Evolutionary conservation across 106 monocot species (phyloP), one percentile per base, ranked within the genome.

Genomic region (Vanilla planifolia): DNA sequence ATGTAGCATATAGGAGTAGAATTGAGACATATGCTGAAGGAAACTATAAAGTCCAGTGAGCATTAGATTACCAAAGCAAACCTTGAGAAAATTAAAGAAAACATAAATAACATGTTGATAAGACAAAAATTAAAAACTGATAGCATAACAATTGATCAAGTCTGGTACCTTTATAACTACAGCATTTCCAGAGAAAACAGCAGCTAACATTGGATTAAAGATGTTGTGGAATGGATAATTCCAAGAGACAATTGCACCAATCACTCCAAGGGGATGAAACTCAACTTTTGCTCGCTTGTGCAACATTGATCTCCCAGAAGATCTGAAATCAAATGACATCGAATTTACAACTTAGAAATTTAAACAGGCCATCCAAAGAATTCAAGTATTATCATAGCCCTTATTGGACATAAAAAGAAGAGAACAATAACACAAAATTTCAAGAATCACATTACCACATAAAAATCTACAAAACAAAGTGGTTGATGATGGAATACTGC

Each of bases 181-280:
- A 71, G 75, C 87, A 75, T 92, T 98, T 68, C 98, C 98, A 50
- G 98, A 91, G 64, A 98, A 98, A 7, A 98, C 81, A 59, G 98
- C 98, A 60, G 98, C 91, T 41, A 98, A 73, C 84, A 98, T 82
- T 45, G 98, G 98, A 67, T 98, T 98, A 27, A 98, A 92, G 41
- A 98, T 73, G 60, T 98, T 98, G 63, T 98, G 98, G 64, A 98
- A 98, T 20, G 98, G 98, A 75, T 98, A 98, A 60, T 98, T 98
- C 98, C 98, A 98, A 63, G 98, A 92, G 26, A 98, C 88, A 72
- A 98, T 98, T 41, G 98, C 98, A 22, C 98, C 98, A 82, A 98
- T 78, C 24, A 98, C 98, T 55, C 98, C 98, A 42, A 98, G 70
- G 10, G 98, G 98, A 82, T 92, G 68, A 62, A 92, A 98, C 57